phyloP scores from a whole-genome alignment of 2,329 filamentous ascomycete species.

The Fusarium palustre region DNA sequence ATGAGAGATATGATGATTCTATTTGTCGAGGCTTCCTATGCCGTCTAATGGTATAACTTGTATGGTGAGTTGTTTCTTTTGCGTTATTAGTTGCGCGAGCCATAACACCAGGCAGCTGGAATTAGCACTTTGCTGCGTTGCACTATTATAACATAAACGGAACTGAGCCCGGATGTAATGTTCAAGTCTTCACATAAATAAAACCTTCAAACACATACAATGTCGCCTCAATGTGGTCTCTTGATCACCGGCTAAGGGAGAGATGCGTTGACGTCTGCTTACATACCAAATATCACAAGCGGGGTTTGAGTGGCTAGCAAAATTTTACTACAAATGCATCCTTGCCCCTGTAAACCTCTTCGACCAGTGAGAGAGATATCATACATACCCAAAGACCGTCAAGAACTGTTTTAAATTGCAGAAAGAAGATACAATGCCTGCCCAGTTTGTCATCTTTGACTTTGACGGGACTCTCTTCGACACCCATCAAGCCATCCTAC shows the following conservation, averaged over 20 bases:
- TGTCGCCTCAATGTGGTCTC: not conserved
- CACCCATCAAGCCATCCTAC: constrained; percentile 14
- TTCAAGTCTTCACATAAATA: not conserved
- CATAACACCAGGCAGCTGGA: not conserved
- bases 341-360: too few species aligned
- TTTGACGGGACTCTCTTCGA: constrained; percentile 20
- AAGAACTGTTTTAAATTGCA: accelerated
- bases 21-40: not conserved
- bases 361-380: not conserved
- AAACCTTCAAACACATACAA: not conserved
- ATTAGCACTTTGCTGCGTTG: not conserved
- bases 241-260: not conserved
- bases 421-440: not conserved
- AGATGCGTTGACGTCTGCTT: not conserved
- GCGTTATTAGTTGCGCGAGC: not conserved
- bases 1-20: not conserved
- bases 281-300: not conserved
- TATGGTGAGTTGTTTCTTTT: not conserved
- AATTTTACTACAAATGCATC: not conserved
- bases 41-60: not conserved
- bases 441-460: constrained; percentile 16
- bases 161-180: too few species aligned
- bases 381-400: accelerated
- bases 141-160: too few species aligned
- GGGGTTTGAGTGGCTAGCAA: not conserved